Evolutionary conservation across 2,329 filamentous ascomycete genomes (phyloP).

Genomic region (Fusarium nanum): DNA sequence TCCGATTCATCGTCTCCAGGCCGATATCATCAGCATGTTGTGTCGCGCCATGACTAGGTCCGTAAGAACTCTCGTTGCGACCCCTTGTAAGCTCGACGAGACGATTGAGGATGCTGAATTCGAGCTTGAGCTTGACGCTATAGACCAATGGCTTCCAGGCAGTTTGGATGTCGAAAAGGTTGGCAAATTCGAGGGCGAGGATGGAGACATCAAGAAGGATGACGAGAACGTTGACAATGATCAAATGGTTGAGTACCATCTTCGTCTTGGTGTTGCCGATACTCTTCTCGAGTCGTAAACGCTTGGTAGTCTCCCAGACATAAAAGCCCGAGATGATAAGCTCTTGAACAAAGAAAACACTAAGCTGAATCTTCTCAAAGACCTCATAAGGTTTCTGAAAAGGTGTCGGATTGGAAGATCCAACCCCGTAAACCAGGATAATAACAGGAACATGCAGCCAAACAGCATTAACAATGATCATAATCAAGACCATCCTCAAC

Average conservation of each 20-base stretch:
- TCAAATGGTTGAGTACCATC: conserved; percentile 51
- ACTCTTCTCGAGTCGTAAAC: conserved; percentile 57
- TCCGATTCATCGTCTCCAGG: conserved; percentile 35
- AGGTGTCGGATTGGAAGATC: conserved; percentile 46
- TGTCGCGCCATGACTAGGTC: conserved; percentile 24
- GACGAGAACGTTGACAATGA: conserved; percentile 57
- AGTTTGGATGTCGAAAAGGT: conserved; percentile 47
- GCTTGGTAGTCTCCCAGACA: conserved; percentile 62
- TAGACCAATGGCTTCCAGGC: conserved; percentile 48
- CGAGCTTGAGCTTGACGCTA: conserved; percentile 54
- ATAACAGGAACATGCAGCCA: conserved; percentile 66
- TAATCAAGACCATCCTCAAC: conserved; percentile 62
- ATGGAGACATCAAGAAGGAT: conserved; percentile 54
- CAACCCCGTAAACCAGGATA: conserved; percentile 65
- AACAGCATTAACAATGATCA: conserved; percentile 68
- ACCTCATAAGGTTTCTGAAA: conserved; percentile 54
- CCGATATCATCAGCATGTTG: conserved; percentile 25
- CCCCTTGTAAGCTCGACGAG: conserved; percentile 45
- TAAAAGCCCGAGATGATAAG: conserved; percentile 65
- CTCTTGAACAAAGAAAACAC: conserved; percentile 66
- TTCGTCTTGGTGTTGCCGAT: conserved; percentile 31
- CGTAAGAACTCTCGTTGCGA: conserved; percentile 38
- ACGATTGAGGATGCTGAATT: conserved; percentile 53
- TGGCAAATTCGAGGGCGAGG: conserved; percentile 54
- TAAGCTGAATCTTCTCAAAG: conserved; percentile 66